Conservation (phyloP, 495 filamentous ascomycete genomes). For the Podospora sp. region DNA sequence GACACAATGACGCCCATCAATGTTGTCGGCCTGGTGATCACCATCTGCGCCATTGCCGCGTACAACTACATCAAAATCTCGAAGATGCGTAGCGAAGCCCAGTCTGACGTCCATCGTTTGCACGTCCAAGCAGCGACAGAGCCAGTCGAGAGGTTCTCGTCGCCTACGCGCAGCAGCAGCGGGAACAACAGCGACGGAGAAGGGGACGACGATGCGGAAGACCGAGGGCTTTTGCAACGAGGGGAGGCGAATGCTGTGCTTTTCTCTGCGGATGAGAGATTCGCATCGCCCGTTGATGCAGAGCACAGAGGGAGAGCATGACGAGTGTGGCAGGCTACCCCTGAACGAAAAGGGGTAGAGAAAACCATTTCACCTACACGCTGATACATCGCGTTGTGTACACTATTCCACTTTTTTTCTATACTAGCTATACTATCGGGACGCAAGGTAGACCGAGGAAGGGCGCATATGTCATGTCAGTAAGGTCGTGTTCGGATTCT, state of each 20-base stretch:
- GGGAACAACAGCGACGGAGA: conserved; percentile 28
- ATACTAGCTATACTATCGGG: background rate
- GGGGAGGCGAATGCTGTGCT: conserved; percentile 16
- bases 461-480: background rate
- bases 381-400: background rate
- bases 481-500: background rate
- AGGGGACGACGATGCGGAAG: conserved; percentile 27
- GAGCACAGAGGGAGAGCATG: background rate
- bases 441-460: background rate
- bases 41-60: conserved; percentile 77
- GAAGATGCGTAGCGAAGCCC: conserved; percentile 80
- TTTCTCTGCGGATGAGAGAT: background rate
- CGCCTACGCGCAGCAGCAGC: conserved; percentile 26
- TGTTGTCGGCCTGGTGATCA: conserved; percentile 81
- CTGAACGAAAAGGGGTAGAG: background rate
- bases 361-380: background rate
- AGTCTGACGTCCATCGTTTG: conserved; percentile 43
- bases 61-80: conserved; percentile 96
- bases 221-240: conserved; percentile 28
- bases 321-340: background rate
- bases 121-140: conserved; percentile 19
- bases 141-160: conserved; percentile 13
- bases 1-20: conserved; percentile 91
- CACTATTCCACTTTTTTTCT: background rate
- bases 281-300: background rate